Evolutionary conservation across 441 rosid species (phyloP).

Genomic region (Euphorbia celastroides): DNA sequence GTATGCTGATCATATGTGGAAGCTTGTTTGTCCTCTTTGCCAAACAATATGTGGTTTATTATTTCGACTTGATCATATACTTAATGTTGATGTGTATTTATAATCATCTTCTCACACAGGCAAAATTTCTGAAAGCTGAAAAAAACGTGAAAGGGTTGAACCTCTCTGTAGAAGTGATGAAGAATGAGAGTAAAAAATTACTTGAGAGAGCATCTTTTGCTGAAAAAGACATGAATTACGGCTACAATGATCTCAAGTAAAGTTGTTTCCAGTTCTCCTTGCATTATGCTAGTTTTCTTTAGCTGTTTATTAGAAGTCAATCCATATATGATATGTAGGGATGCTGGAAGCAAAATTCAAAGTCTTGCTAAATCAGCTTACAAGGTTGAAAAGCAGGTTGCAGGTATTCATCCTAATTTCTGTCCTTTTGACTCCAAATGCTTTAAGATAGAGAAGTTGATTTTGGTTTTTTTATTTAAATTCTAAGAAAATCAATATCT

Average conservation of each 20-base stretch:
- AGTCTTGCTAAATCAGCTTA: conserved; percentile 59
- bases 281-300: conserved; percentile 11
- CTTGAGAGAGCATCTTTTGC: conserved; percentile 85
- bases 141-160: conserved; percentile 64
- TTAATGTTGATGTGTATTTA: background rate
- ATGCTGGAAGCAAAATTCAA: conserved; percentile 61
- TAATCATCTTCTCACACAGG: conserved; percentile 31
- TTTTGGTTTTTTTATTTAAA: background rate
- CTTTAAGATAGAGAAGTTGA: background rate
- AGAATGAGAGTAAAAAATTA: conserved; percentile 73
- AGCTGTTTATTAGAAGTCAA: no score
- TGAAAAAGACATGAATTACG: conserved; percentile 73
- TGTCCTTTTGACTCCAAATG: conserved; percentile 5
- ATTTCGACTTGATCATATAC: background rate
- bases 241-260: conserved; percentile 67
- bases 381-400: conserved; percentile 70
- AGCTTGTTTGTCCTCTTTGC: background rate
- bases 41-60: background rate
- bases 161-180: conserved; percentile 75
- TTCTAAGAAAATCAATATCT: conserved; percentile 21
- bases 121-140: conserved; percentile 68
- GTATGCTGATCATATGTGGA: no score
- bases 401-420: conserved; percentile 40
- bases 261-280: conserved; percentile 9
- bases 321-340: conserved; percentile 39